Evolutionary conservation across 305 asterid genomes (phyloP), one percentile per base, ranked within the genome.

Genomic region (Solanum aculeatissimum): DNA sequence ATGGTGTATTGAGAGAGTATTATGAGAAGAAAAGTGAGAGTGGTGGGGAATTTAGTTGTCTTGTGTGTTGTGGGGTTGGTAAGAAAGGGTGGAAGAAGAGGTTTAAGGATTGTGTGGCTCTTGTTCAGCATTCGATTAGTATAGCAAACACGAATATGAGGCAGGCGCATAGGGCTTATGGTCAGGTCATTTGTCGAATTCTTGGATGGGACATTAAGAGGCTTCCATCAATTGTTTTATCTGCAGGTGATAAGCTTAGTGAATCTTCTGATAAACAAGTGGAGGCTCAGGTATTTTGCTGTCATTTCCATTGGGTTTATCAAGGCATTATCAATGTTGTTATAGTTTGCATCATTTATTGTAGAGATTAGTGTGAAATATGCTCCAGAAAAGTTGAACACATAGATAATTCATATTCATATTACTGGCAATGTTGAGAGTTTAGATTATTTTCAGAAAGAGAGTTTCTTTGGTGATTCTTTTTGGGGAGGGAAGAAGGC

Each of bases 101-200:
- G 85, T 83, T 49, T 53, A 83, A 83, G 68, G 81, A 83, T 43
- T 49, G 85, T 19, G 68, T 83, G 70, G 85, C 57, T n/a, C 66
- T 83, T 51, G 81, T 83, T 69, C 85, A 83, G 66, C 85, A 83
- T 83, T 69, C 85, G 5, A n/a, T 69, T 69, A 32, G n/a, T 69
- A 15, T 83, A 69, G 21, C 54, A 1, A 68, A 69, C 16, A 38
- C 58, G 1, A 57, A 80, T 12, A n/a, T 4, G 13, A 83, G 35
- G 42, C 54, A 53, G 16, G 25, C 80, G 1, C 42, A 32, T 68
- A 70, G 69, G 23, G 85, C 85, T 47, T 83, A 29, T 16, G 85
- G 68, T 14, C 80, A 83, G 68, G 80, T 57, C 32, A 32, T 83
- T 68, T 83, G 85, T 14, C 23, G 19, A 42, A 13, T 83, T 83